Evolutionary conservation across 352 stramenopile genomes (phyloP).

Genomic region (Phytophthora tubulina): DNA sequence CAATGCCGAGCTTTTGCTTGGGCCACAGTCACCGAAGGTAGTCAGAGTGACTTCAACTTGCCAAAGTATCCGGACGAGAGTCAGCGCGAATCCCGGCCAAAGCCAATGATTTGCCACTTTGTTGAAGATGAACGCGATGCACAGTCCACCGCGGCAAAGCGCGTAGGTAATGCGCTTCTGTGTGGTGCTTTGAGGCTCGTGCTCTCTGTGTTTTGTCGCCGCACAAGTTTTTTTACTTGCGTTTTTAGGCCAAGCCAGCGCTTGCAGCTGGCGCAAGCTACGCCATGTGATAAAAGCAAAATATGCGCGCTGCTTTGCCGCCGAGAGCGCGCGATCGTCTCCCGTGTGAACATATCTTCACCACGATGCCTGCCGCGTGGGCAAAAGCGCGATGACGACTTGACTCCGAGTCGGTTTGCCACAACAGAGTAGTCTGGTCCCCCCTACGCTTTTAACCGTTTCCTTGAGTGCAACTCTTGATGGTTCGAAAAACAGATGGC

Average conservation of each 20-base stretch:
- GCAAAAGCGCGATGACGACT: background rate
- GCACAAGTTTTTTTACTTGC: slow-evolving; percentile 14
- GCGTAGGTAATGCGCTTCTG: slow-evolving; percentile 23
- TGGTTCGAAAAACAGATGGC: slow-evolving; percentile 38
- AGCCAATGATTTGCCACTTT: slow-evolving; percentile 22
- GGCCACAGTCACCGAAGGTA: background rate
- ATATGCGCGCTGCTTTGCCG: slow-evolving; percentile 18
- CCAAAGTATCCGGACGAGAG: slow-evolving; percentile 36
- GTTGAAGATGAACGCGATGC: slow-evolving; percentile 26
- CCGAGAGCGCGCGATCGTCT: background rate
- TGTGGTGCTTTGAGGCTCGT: slow-evolving; percentile 19
- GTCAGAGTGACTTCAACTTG: slow-evolving; percentile 31
- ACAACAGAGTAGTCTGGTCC: slow-evolving; percentile 14
- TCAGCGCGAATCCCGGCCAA: slow-evolving; percentile 23
- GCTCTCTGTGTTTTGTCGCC: background rate
- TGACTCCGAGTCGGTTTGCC: slow-evolving; percentile 5
- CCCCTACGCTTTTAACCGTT: slow-evolving; percentile 19
- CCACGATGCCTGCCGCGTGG: background rate
- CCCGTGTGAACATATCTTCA: slow-evolving; percentile 8
- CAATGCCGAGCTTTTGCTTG: slow-evolving; percentile 6
- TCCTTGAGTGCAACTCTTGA: background rate
- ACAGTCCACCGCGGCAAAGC: slow-evolving; percentile 8
- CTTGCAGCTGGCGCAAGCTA: background rate
- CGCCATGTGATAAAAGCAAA: background rate
- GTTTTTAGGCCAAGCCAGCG: slow-evolving; percentile 12